Evolutionary conservation across 768 basidiomycete species (phyloP).

Genomic region (Mycena rebaudengoi): DNA sequence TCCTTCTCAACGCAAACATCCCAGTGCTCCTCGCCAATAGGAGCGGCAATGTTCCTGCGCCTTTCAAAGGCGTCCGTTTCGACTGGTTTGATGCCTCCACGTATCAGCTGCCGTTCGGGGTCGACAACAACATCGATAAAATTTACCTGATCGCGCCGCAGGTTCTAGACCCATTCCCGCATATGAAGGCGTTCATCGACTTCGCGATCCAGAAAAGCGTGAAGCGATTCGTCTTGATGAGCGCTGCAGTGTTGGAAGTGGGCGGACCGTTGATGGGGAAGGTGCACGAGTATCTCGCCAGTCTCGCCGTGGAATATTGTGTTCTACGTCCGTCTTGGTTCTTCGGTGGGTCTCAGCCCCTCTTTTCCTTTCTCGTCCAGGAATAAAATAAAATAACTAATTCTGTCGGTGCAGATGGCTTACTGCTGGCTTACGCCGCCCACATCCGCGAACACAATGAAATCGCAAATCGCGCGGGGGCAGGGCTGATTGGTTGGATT

Average conservation of each 20-base stretch:
- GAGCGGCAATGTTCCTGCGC: slow-evolving; percentile 32
- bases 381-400: background rate
- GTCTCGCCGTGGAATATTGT: slow-evolving; percentile 40
- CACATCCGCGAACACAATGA: slow-evolving; percentile 32
- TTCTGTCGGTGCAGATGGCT: slow-evolving; percentile 35
- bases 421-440: slow-evolving; percentile 25
- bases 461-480: slow-evolving; percentile 35
- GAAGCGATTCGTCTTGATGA: slow-evolving; percentile 43
- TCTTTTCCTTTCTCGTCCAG: background rate
- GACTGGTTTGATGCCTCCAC: slow-evolving; percentile 46
- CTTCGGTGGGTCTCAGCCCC: slow-evolving; percentile 33
- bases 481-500: slow-evolving; percentile 40
- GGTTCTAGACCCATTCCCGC: slow-evolving; percentile 20
- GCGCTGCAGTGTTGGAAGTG: slow-evolving; percentile 30
- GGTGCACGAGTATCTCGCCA: slow-evolving; percentile 44
- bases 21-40: slow-evolving; percentile 40
- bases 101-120: slow-evolving; percentile 40
- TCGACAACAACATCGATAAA: slow-evolving; percentile 34
- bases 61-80: slow-evolving; percentile 39
- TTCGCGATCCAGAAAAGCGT: slow-evolving; percentile 41
- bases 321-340: slow-evolving; percentile 49
- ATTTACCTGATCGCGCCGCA: slow-evolving; percentile 42
- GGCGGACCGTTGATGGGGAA: slow-evolving; percentile 36
- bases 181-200: slow-evolving; percentile 41
- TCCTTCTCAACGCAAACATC: slow-evolving; percentile 32